Percentiles rank a stretch among this genome's conserved stretches.
These are phyloP conservation scores for Solanum chacoense DNA, from an alignment of 305 asterid species.

Conservation along the genomic window DNA sequence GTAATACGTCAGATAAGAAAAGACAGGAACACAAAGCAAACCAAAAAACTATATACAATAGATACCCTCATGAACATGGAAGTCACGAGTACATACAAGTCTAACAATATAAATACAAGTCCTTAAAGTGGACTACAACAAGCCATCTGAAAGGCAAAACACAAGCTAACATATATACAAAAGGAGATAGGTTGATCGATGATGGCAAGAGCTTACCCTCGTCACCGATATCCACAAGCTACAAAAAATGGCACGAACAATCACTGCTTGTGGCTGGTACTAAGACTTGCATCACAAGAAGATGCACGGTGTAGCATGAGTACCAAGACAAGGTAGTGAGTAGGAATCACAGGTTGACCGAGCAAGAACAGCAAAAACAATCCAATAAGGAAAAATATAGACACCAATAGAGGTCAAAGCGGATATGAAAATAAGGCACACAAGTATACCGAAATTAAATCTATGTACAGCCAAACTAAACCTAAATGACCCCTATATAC, in stretches of 20 bases:
- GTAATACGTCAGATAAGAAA: too few relatives aligned
- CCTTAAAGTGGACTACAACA: not conserved
- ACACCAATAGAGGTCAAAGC: not conserved
- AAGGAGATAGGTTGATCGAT: not conserved
- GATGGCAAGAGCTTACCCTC: not conserved
- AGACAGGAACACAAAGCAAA: not conserved
- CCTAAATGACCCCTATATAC: not conserved
- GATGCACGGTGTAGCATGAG: not conserved
- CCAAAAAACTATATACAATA: too few relatives aligned
- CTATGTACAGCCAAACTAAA: too few relatives aligned
- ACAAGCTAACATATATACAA: not conserved
- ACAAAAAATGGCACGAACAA: too few relatives aligned
- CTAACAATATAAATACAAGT: not conserved
- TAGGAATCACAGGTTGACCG: not conserved
- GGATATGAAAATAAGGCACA: not conserved
- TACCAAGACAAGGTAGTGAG: not conserved
- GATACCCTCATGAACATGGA: not conserved
- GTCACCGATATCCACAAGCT: not conserved
- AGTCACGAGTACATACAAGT: not conserved
- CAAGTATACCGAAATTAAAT: not conserved
- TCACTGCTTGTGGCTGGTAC: not conserved
- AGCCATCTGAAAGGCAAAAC: not conserved
- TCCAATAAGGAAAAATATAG: not conserved
- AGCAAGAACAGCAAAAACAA: not conserved
- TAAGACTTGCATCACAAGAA: not conserved